Evolutionary conservation across 2,329 filamentous ascomycete species (phyloP).

Genomic region (Blastomyces gilchristii): DNA sequence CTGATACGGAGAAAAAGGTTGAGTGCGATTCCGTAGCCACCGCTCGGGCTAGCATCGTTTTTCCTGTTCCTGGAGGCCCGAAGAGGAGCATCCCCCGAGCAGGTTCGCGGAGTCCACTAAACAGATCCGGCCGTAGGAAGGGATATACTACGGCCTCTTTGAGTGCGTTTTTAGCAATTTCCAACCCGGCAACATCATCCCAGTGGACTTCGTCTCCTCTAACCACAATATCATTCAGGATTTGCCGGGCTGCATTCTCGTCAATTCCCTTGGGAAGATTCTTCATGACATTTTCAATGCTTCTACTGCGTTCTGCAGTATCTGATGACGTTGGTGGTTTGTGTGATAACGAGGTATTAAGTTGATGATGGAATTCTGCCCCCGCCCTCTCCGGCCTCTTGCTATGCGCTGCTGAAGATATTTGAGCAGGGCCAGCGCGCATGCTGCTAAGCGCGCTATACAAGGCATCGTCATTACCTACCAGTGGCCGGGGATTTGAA

Average conservation of each 20-base stretch:
- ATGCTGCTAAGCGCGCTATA: constrained; percentile 3
- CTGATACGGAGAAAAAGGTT: constrained; percentile 94
- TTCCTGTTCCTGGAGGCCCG: constrained; percentile 93
- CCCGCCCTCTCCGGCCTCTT: constrained; percentile 27
- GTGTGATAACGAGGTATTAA: constrained; percentile 12
- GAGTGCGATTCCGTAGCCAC: constrained; percentile 91
- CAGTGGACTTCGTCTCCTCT: constrained; percentile 91
- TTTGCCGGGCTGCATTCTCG: constrained; percentile 71
- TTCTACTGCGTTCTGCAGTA: constrained; percentile 44
- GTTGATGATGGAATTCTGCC: constrained; percentile 13
- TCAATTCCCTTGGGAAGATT: constrained; percentile 75
- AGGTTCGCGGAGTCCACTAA: constrained; percentile 89
- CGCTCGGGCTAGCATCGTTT: constrained; percentile 92
- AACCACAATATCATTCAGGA: constrained; percentile 91
- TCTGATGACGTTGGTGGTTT: constrained; percentile 32
- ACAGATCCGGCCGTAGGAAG: constrained; percentile 86
- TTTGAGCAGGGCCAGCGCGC: not conserved
- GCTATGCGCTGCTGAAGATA: constrained; percentile 8
- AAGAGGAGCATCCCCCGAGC: constrained; percentile 93
- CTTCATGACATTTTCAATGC: constrained; percentile 57
- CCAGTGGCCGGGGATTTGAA: constrained; percentile 14
- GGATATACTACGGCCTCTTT: constrained; percentile 97
- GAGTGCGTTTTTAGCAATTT: constrained; percentile 79
- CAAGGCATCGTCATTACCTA: constrained; percentile 6
- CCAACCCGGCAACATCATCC: constrained; percentile 84